Percentiles rank a stretch among this genome's conserved stretches.
These are phyloP conservation scores for Hypoxylon subgilvum DNA, from an alignment of 495 filamentous ascomycete genomes.

Conservation along the genomic window DNA sequence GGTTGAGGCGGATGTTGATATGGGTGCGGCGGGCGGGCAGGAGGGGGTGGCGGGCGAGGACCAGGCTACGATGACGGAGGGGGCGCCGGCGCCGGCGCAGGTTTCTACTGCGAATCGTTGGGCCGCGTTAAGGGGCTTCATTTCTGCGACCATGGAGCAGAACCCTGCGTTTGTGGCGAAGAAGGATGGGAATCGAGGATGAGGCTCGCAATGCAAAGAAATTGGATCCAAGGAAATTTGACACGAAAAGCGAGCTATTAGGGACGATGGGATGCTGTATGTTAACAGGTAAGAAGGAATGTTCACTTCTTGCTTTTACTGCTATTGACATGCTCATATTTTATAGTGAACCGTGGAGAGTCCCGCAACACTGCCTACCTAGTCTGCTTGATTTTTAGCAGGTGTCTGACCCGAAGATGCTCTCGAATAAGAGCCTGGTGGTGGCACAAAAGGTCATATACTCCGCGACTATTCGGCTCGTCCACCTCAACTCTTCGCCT, in stretches of 20 bases:
- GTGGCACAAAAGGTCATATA: no score
- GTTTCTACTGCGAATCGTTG: slow-evolving; percentile 63
- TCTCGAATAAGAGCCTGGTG: no score
- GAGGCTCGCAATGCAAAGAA: neutral
- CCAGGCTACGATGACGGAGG: slow-evolving; percentile 1
- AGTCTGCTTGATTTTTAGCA: no score
- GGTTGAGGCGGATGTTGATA: slow-evolving; percentile 2
- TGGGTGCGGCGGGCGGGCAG: neutral
- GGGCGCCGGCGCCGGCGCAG: slow-evolving; percentile 2
- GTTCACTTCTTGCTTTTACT: no score
- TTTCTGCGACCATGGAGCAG: slow-evolving; percentile 75
- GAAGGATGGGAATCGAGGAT: slow-evolving; percentile 30
- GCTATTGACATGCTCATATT: no score
- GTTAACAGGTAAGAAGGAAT: neutral
- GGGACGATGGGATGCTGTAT: neutral
- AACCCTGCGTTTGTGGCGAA: slow-evolving; percentile 63
- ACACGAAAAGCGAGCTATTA: neutral
- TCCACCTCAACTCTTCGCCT: no score
- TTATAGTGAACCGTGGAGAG: no score
- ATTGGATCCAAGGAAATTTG: neutral
- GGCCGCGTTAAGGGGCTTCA: slow-evolving; percentile 72
- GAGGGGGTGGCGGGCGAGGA: neutral
- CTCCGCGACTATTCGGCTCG: no score
- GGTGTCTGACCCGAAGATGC: no score
- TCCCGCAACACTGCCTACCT: no score